phyloP scores from a whole-genome alignment of 129 eudicot species.

The Saposhnikovia divaricata region DNA sequence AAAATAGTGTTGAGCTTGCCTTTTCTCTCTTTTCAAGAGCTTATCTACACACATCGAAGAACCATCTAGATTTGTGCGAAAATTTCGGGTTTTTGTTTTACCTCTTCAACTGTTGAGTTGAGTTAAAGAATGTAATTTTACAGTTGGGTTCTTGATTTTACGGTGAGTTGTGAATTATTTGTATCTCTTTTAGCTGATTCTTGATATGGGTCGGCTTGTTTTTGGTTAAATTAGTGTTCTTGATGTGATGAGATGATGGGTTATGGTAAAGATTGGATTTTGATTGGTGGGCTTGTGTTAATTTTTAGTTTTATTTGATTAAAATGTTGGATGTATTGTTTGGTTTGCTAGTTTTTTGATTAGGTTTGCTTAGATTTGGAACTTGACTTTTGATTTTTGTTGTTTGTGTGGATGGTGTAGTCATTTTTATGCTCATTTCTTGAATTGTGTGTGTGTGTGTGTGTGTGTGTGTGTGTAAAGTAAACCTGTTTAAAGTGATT shows the following conservation, averaged over 20 bases:
- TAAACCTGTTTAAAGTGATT: background rate
- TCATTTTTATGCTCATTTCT: background rate
- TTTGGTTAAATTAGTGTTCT: constrained; percentile 10
- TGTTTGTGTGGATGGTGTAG: background rate
- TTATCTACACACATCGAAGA: constrained; percentile 19
- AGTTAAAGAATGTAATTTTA: constrained; percentile 5
- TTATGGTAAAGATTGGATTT: background rate
- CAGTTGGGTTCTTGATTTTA: constrained; percentile 7
- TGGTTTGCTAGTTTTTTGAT: background rate
- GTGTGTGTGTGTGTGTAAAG: background rate
- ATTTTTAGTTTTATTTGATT: background rate
- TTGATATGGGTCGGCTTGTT: background rate
- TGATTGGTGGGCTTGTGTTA: constrained; percentile 6
- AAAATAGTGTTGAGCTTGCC: background rate
- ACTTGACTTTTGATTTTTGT: background rate
- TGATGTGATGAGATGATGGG: constrained; percentile 9
- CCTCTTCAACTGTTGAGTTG: background rate
- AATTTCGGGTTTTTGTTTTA: constrained; percentile 34
- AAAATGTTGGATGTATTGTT: background rate
- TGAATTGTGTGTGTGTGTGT: background rate
- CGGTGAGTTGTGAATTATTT: constrained; percentile 29
- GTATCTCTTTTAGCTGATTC: background rate
- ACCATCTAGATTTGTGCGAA: constrained; percentile 32
- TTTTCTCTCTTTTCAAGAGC: constrained; percentile 19
- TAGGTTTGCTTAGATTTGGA: background rate